Evolutionary conservation across 1,284 basidiomycete species (phyloP).

Genomic region (Malassezia furfur): DNA sequence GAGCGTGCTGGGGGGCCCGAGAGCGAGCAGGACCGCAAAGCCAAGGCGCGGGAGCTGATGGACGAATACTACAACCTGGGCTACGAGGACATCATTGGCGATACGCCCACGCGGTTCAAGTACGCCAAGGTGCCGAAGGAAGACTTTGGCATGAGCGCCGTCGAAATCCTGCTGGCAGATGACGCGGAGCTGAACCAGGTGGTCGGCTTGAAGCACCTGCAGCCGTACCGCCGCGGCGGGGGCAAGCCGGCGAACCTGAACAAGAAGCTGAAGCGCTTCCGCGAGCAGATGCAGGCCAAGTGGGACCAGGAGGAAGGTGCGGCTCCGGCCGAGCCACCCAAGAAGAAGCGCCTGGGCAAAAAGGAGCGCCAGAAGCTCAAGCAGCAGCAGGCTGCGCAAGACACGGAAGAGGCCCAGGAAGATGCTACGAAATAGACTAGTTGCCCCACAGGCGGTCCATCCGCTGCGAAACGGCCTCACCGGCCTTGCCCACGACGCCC

Average conservation of each 20-base stretch:
- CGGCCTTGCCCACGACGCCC: constrained; percentile 1
- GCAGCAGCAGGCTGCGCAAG: background rate
- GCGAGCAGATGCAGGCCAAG: constrained; percentile 52
- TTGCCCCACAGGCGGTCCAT: background rate
- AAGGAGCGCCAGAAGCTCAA: constrained; percentile 33
- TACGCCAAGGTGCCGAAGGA: constrained; percentile 67
- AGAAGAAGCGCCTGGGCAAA: constrained; percentile 48
- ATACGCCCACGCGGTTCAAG: constrained; percentile 83
- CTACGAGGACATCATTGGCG: constrained; percentile 91
- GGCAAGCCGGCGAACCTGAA: constrained; percentile 57
- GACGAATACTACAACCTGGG: constrained; percentile 80
- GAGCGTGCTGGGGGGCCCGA: background rate
- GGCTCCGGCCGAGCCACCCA: constrained; percentile 43
- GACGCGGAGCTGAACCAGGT: constrained; percentile 88
- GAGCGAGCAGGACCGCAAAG: constrained; percentile 29
- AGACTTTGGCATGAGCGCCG: constrained; percentile 65
- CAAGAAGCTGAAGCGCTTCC: constrained; percentile 66
- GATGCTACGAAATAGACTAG: too few relatives aligned
- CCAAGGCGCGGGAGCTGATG: constrained; percentile 69
- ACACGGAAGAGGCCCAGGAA: background rate
- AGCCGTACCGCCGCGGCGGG: constrained; percentile 66
- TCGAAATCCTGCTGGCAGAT: constrained; percentile 82
- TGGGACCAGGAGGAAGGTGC: constrained; percentile 20
- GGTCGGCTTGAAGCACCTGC: constrained; percentile 76
- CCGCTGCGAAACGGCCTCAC: background rate